Evolutionary conservation across 2,329 filamentous ascomycete species (phyloP).

Genomic region (Apiospora sp.): DNA sequence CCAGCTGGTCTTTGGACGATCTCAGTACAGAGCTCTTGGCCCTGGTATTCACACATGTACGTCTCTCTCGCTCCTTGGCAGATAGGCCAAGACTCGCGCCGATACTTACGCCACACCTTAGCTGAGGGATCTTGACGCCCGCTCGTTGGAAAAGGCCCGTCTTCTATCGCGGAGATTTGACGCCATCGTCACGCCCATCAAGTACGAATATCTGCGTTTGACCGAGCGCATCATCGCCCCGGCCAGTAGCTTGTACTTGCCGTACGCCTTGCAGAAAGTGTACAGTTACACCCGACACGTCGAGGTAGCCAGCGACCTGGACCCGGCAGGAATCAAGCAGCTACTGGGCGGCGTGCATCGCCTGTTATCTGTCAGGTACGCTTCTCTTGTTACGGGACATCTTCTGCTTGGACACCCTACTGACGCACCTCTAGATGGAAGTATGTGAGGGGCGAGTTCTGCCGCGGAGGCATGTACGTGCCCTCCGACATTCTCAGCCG

Average conservation of each 20-base stretch:
- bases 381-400: background rate
- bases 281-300: slow-evolving; percentile 51
- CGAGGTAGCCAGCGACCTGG: slow-evolving; percentile 49
- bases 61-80: slow-evolving; percentile 11
- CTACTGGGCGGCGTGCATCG: slow-evolving; percentile 46
- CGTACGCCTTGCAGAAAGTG: slow-evolving; percentile 46
- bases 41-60: slow-evolving; percentile 52
- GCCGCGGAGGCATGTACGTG: slow-evolving; percentile 43
- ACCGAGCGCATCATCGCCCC: slow-evolving; percentile 48
- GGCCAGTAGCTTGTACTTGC: slow-evolving; percentile 43
- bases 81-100: background rate
- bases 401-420: background rate
- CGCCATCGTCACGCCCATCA: slow-evolving; percentile 51
- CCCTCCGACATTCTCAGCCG: slow-evolving; percentile 49
- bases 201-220: slow-evolving; percentile 49
- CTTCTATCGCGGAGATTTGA: slow-evolving; percentile 50
- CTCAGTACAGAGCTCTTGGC: slow-evolving; percentile 54
- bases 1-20: slow-evolving; percentile 41
- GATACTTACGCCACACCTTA: slow-evolving; percentile 31
- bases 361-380: slow-evolving; percentile 51
- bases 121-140: slow-evolving; percentile 49
- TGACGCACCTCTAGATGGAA: slow-evolving; percentile 45
- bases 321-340: slow-evolving; percentile 45
- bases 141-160: slow-evolving; percentile 46
- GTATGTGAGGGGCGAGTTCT: slow-evolving; percentile 44